Base-by-base conservation (phyloP, 805 yeast species). In the Metschnikowia bowlesiae region DNA sequence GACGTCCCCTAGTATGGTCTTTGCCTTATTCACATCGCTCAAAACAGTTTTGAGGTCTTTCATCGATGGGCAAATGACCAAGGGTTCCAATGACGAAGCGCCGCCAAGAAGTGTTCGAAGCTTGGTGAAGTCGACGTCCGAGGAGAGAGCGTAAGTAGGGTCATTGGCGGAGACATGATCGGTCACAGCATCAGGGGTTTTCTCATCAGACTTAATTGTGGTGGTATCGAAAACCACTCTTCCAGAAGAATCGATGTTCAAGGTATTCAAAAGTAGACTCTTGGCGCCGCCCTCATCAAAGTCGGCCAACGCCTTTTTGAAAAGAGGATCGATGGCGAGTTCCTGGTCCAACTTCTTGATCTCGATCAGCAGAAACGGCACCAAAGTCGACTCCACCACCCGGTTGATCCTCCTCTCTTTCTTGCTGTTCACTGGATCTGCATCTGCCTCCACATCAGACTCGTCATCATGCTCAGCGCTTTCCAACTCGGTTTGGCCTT, bases 231-330 rank as follows among this genome's bases (percentile, higher is more conserved):
- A 85, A 1, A 84, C 80, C 3, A 86, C 82, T 57, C 85, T 66
- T 0, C 82, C 80, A 1, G 75, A 59, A 0, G 63, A 49, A 57
- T 85, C 84, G 13, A 82, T 71, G 53, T 74, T 73, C 41, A 86
- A 72, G 0, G 87, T 80, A 54, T 86, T 86, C 53, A 84, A 62
- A 39, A 86, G 65, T 45, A 87, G 69, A 52, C 87, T 80, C 60
- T 84, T 86, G 7, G 92, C 84, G 2, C 94, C 92, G 37, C 91
- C 91, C 68, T 86, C 92, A 63, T 87, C 94, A 58, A 86, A 86
- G 47, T 85, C 91, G 0, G 89, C 82, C 45, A 86, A 69, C 0
- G 89, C 85, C 60, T 83, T 84, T 57, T 84, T 85, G 65, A 87
- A 87, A 30, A 87, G 69, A 0, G 92, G 92, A 65, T 87, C 92